Percentiles rank a stretch among this genome's conserved stretches.
phyloP scores from a whole-genome alignment of 2,329 filamentous ascomycete species.

The Cercospora beticola region DNA sequence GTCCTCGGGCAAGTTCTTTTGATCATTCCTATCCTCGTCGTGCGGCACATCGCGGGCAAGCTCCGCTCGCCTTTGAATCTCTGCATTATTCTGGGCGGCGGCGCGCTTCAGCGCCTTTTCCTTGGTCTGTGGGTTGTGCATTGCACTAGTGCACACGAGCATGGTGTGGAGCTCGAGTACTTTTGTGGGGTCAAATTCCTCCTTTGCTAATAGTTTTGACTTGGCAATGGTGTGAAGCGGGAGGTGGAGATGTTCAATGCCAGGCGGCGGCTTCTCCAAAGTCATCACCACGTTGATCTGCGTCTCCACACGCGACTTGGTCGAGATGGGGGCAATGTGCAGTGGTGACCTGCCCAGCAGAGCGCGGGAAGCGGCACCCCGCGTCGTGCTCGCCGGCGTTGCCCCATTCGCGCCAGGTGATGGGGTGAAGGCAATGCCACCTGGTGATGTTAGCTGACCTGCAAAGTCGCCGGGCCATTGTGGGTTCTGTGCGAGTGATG shows the following conservation, averaged over 20 bases:
- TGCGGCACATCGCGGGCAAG: slow-evolving; percentile 30
- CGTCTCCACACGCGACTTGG: slow-evolving; percentile 91
- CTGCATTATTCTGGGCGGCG: slow-evolving; percentile 45
- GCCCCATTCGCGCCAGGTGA: slow-evolving; percentile 37
- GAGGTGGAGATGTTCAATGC: slow-evolving; percentile 78
- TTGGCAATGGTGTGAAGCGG: slow-evolving; percentile 92
- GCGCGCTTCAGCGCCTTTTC: slow-evolving; percentile 66
- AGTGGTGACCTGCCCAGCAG: slow-evolving; percentile 34
- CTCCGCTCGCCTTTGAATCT: slow-evolving; percentile 47
- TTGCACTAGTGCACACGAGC: slow-evolving; percentile 89
- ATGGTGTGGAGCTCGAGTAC: slow-evolving; percentile 76
- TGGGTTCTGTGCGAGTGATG: slow-evolving; percentile 33
- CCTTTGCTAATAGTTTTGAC: slow-evolving; percentile 81
- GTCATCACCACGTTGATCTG: slow-evolving; percentile 88
- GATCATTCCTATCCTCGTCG: slow-evolving; percentile 47
- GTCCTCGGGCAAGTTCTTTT: slow-evolving; percentile 58
- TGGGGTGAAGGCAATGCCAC: slow-evolving; percentile 37
- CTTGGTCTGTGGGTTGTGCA: slow-evolving; percentile 68
- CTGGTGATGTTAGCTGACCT: slow-evolving; percentile 36
- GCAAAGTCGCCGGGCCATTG: slow-evolving; percentile 37
- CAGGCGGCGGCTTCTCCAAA: slow-evolving; percentile 70
- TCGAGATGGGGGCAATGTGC: slow-evolving; percentile 40
- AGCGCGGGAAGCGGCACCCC: slow-evolving; percentile 14
- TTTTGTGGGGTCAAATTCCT: slow-evolving; percentile 66
- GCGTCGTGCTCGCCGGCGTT: slow-evolving; percentile 25